phyloP scores from a whole-genome alignment of 116 monocot genomes.

The Phalaenopsis hybrid region DNA sequence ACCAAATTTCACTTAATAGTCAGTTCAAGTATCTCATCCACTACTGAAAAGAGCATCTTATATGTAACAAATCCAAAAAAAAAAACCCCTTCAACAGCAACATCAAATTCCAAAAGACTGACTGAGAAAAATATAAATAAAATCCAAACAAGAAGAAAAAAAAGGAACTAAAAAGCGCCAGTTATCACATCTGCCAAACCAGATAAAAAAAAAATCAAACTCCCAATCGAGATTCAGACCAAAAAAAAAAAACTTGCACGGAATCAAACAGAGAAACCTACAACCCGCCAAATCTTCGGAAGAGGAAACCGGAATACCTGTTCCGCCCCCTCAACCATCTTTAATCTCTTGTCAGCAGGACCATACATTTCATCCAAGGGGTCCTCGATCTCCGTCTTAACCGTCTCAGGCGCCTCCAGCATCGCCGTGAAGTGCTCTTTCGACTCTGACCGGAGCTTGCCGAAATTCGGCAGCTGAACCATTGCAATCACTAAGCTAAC shows the following conservation, averaged over 20 bases:
- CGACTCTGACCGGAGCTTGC: constrained; percentile 21
- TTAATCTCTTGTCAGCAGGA: constrained; percentile 29
- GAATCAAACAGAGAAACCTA: not conserved
- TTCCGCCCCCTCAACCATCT: constrained; percentile 6
- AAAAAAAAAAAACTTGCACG: not conserved
- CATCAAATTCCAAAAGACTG: not conserved
- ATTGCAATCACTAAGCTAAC: constrained; percentile 10
- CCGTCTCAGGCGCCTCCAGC: constrained; percentile 7
- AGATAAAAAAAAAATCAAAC: not conserved
- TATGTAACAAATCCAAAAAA: not conserved
- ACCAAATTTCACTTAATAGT: not conserved
- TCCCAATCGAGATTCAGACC: not conserved
- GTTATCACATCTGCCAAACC: not conserved
- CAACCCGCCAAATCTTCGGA: not conserved
- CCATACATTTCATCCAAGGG: constrained; percentile 28
- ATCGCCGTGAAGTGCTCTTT: not conserved
- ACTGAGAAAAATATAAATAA: not conserved
- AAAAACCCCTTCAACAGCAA: not conserved
- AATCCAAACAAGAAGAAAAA: not conserved
- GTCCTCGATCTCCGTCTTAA: constrained; percentile 40
- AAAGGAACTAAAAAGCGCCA: not conserved
- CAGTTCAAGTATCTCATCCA: not conserved
- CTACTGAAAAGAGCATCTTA: not conserved
- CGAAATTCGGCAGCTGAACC: constrained; percentile 39
- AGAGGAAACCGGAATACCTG: constrained; percentile 6